phyloP scores from a whole-genome alignment of 202 grass and related monocot species.

The Setaria italica region DNA sequence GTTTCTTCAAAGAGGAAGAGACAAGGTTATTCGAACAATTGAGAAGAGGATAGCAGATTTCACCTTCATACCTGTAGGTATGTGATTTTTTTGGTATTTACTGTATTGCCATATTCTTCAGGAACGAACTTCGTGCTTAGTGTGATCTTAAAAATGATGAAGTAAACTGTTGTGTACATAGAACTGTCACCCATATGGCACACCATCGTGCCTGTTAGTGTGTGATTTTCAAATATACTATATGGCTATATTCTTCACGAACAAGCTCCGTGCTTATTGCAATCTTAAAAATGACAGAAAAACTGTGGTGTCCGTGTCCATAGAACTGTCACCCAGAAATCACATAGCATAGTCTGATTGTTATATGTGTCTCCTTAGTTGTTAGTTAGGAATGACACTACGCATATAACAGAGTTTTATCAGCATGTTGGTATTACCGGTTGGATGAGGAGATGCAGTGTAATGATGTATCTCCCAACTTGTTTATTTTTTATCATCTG shows the following conservation, averaged over 20 bases:
- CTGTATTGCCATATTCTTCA: not conserved
- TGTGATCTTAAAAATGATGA: not conserved
- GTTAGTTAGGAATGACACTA: not conserved
- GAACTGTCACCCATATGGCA: constrained; percentile 3
- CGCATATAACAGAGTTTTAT: not conserved
- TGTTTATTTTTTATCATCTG: not conserved
- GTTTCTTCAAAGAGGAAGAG: constrained; percentile 89
- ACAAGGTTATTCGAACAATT: constrained; percentile 84
- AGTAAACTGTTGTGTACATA: not conserved
- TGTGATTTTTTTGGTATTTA: constrained; percentile 15
- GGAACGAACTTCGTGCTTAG: not conserved
- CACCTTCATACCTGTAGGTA: constrained; percentile 89
- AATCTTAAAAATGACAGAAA: not conserved
- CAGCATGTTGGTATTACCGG: not conserved
- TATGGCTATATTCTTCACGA: not conserved
- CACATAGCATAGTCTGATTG: not conserved
- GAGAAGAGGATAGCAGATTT: constrained; percentile 98
- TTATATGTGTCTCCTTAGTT: not conserved
- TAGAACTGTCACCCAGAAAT: not conserved
- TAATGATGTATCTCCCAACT: not conserved
- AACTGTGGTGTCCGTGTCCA: not conserved
- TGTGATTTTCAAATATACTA: constrained; percentile 2
- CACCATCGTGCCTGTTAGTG: not conserved
- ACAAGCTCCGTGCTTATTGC: not conserved
- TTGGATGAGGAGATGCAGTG: not conserved